These are phyloP conservation scores for Ilyonectria mors-panacis DNA, from an alignment of 2,329 filamentous ascomycete genomes.

Conservation along the genomic window DNA sequence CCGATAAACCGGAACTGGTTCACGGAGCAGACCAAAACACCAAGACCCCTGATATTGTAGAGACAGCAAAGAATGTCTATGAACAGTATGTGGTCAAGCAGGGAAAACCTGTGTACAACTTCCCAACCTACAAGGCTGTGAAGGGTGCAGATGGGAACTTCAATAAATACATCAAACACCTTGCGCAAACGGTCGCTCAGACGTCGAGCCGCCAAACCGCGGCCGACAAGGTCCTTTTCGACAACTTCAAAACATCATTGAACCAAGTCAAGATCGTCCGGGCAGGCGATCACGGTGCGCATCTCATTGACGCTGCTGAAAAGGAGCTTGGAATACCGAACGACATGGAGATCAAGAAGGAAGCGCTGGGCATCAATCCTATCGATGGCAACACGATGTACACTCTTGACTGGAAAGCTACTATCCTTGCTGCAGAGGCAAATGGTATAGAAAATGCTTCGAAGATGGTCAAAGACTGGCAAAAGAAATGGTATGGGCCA, in stretches of 20 bases:
- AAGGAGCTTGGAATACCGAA: neutral
- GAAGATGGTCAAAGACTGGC: neutral
- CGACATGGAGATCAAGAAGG: neutral
- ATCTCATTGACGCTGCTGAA: neutral
- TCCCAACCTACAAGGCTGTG: too few relatives aligned
- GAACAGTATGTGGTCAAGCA: too few relatives aligned
- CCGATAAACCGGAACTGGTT: too few relatives aligned
- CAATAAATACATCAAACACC: too few relatives aligned
- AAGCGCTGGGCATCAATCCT: neutral
- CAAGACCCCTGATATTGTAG: too few relatives aligned
- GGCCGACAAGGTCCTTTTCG: neutral
- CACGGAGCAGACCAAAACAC: too few relatives aligned
- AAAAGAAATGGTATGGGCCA: neutral
- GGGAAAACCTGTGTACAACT: too few relatives aligned
- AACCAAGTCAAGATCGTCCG: neutral
- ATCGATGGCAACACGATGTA: neutral
- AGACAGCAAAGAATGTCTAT: too few relatives aligned
- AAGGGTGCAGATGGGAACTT: too few relatives aligned
- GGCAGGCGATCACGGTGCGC: neutral
- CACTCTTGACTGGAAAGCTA: neutral
- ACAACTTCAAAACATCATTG: neutral
- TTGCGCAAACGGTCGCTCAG: too few relatives aligned
- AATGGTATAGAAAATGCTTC: neutral
- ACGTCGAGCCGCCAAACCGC: too few relatives aligned
- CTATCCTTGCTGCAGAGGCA: neutral